Base-by-base conservation (phyloP, 2,329 filamentous ascomycete genomes). In the Colletotrichum orchidophilum region DNA sequence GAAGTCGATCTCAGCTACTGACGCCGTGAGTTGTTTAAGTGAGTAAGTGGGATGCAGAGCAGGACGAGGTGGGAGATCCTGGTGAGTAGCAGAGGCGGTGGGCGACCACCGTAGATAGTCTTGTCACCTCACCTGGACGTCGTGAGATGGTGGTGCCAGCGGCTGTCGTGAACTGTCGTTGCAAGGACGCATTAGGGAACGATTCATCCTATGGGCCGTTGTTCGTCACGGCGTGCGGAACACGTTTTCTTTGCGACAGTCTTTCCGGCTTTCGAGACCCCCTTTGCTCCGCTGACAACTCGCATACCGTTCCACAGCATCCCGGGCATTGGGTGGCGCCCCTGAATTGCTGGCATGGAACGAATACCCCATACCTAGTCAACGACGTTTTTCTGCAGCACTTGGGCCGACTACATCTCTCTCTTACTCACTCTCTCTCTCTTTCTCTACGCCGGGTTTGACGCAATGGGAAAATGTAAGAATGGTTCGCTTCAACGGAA, bases 131-230 rank as follows among this genome's bases (percentile, higher is more conserved):
- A 70, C 39, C 50, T 70, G 53, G 33, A 69, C 27, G 53, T 57
- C 29, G 60, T 70, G 70, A 66, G 70, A 71, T 70, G 59, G 70
- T 61, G 70, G 66, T 72, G 66, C 61, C 66, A 70, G 52, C 31
- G 54, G 54, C 46, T 69, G 58, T 35, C 18, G 54, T 71, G 46
- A 21, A 46, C 54, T 65, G 60, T 42, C 42, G 27, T 67, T 50
- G 35, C 24, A 35, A 46, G 24, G 53, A 53, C 33, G 54, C 26
- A 46, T 26, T 35, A 8, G 60, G 53, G 29, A 52, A 65, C 33
- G 31, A 53, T 39, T 29, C 52, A 42, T 60, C 39, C 7, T 49
- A 39, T 42, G 49, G 63, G 33, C 31, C n/a, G 15, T 42, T 13
- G 11, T 31, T 18, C 54, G 49, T 33, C 60, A 54, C 55, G 62